Conservation (phyloP, 2,329 filamentous ascomycete species). For the Colletotrichum trifolii region DNA sequence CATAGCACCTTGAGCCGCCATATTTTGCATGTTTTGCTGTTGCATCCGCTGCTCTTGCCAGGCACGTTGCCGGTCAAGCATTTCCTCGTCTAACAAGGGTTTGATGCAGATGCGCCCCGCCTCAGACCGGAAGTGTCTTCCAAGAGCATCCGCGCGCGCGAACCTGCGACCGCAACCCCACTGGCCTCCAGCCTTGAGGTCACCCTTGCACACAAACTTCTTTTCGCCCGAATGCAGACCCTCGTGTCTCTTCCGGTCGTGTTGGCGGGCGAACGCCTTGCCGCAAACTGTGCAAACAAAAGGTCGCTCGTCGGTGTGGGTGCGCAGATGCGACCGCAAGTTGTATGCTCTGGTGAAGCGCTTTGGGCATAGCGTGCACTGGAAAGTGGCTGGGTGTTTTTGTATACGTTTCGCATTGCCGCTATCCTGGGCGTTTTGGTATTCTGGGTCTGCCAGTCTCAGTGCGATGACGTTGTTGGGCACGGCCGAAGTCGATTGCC, state of each 20-base stretch:
- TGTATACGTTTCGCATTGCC: conserved; percentile 84
- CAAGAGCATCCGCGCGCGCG: conserved; percentile 93
- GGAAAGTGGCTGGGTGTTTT: conserved; percentile 97
- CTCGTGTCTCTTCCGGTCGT: conserved; percentile 97
- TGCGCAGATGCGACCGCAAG: conserved; percentile 91
- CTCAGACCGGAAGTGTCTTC: conserved; percentile 94
- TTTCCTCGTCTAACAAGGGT: conserved; percentile 95
- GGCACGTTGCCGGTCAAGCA: conserved; percentile 79
- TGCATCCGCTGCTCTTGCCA: conserved; percentile 79
- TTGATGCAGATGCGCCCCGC: conserved; percentile 97
- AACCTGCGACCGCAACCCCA: conserved; percentile 97
- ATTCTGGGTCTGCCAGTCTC: conserved; percentile 87
- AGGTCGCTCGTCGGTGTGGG: conserved; percentile 95
- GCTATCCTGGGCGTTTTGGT: conserved; percentile 72
- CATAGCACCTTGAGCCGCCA: conserved; percentile 63
- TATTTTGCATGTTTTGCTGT: conserved; percentile 72
- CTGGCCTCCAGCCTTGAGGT: conserved; percentile 81
- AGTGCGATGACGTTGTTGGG: conserved; percentile 81
- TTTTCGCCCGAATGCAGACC: conserved; percentile 97
- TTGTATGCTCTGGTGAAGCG: conserved; percentile 98
- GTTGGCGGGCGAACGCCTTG: conserved; percentile 96
- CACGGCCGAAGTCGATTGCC: conserved; percentile 73
- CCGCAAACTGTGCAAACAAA: conserved; percentile 98
- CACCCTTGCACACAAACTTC: conserved; percentile 96
- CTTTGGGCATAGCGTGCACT: conserved; percentile 93